Percentiles rank a stretch among this genome's conserved stretches.
Evolutionary conservation across 306 rosid species (phyloP).

Genomic region (Vigna reflexopilosa): DNA sequence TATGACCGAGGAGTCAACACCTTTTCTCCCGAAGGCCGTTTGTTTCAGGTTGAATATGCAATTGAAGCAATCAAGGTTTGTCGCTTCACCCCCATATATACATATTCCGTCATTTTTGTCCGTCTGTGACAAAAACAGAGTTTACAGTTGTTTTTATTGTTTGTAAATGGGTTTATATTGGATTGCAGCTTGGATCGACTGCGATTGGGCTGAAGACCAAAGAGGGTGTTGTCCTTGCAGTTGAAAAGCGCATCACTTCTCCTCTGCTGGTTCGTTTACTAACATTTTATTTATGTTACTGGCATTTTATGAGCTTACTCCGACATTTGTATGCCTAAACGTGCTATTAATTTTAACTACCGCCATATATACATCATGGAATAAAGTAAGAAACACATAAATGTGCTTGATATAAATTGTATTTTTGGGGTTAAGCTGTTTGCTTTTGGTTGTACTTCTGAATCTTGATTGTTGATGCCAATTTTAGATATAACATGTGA

Average conservation of each 20-base stretch:
- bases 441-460: not conserved
- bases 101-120: not conserved
- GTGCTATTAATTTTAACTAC: not conserved
- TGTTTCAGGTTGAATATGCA: constrained; percentile 26
- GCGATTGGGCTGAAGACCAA: constrained; percentile 96
- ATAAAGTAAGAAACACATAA: not conserved
- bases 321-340: not conserved
- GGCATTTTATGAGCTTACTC: not conserved
- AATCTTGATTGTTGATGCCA: not conserved
- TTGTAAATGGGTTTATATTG: constrained; percentile 10
- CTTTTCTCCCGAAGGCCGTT: constrained; percentile 12
- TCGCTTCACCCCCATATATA: not conserved
- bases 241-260: constrained; percentile 95
- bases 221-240: constrained; percentile 97
- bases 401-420: not conserved
- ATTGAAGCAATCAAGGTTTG: constrained; percentile 19
- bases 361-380: not conserved
- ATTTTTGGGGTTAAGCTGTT: not conserved
- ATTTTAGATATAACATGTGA: not conserved
- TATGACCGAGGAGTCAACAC: constrained; percentile 89
- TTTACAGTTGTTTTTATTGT: not conserved
- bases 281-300: not conserved
- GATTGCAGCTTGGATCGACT: constrained; percentile 85
- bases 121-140: not conserved
- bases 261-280: constrained; percentile 71